phyloP scores from a whole-genome alignment of 164 flowering plant species.

The Stephania cephalantha region DNA sequence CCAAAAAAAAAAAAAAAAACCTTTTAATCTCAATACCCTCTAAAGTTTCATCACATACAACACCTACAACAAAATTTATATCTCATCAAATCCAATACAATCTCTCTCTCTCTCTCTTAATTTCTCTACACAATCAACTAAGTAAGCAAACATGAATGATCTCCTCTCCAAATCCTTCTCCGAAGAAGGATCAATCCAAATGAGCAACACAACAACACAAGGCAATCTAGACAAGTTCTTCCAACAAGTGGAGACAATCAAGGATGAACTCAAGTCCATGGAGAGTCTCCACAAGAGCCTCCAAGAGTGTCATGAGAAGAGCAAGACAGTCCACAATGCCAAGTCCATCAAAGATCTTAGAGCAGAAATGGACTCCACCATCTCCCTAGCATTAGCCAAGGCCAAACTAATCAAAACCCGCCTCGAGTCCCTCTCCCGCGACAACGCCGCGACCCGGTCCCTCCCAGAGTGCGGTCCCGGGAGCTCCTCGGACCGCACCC shows the following conservation, averaged over 20 bases:
- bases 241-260: conserved; percentile 59
- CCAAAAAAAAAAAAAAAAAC: too few species aligned
- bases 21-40: too few species aligned
- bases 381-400: conserved; percentile 47
- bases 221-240: conserved; percentile 69
- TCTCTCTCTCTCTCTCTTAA: too few species aligned
- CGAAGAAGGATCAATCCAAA: neutral
- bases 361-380: conserved; percentile 58
- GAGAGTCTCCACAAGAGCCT: conserved; percentile 44
- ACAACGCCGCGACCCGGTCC: conserved; percentile 60
- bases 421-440: conserved; percentile 59
- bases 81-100: too few species aligned
- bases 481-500: conserved; percentile 65
- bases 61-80: too few species aligned
- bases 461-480: conserved; percentile 79
- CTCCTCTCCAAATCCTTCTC: conserved; percentile 61
- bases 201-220: conserved; percentile 17
- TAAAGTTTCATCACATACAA: too few species aligned
- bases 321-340: conserved; percentile 61
- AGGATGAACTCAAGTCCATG: conserved; percentile 52
- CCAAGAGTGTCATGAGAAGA: conserved; percentile 45
- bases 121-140: too few species aligned
- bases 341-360: conserved; percentile 52
- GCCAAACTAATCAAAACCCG: conserved; percentile 60
- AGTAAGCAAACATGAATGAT: conserved; percentile 48